Conservation (phyloP, 495 filamentous ascomycete genomes). For the Extremus antarcticus region DNA sequence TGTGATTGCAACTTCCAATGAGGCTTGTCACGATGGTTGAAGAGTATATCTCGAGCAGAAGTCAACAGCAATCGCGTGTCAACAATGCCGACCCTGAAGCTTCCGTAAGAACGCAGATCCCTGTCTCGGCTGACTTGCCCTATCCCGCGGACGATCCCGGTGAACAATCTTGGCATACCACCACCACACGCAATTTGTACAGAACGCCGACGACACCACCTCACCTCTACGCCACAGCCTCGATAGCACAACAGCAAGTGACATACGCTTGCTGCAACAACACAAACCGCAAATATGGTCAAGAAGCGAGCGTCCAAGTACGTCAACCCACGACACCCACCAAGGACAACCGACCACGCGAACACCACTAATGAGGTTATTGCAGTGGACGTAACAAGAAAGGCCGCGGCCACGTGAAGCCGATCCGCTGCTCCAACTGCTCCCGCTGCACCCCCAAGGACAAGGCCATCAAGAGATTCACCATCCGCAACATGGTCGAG, state of each 20-base stretch:
- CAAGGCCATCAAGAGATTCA: constrained; percentile 99
- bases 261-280: constrained; percentile 10
- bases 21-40: too few relatives aligned
- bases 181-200: not conserved
- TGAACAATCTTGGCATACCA: not conserved
- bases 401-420: constrained; percentile 98
- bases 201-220: not conserved
- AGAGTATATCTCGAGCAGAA: not conserved
- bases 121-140: not conserved
- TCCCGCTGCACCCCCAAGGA: constrained; percentile 99
- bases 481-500: constrained; percentile 99
- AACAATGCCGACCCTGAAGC: constrained; percentile 1
- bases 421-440: constrained; percentile 99
- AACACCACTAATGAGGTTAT: constrained; percentile 21
- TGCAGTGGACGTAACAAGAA: constrained; percentile 97
- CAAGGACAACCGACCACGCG: constrained; percentile 1
- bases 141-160: not conserved
- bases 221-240: not conserved
- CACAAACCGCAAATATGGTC: constrained; percentile 70
- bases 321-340: constrained; percentile 21
- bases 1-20: too few relatives aligned
- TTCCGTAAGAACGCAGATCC: not conserved
- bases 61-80: not conserved
- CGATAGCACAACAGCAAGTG: constrained; percentile 7
- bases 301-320: constrained; percentile 99